Conservation (phyloP, 768 basidiomycete genomes). For the Gelatoporia subvermispora region DNA sequence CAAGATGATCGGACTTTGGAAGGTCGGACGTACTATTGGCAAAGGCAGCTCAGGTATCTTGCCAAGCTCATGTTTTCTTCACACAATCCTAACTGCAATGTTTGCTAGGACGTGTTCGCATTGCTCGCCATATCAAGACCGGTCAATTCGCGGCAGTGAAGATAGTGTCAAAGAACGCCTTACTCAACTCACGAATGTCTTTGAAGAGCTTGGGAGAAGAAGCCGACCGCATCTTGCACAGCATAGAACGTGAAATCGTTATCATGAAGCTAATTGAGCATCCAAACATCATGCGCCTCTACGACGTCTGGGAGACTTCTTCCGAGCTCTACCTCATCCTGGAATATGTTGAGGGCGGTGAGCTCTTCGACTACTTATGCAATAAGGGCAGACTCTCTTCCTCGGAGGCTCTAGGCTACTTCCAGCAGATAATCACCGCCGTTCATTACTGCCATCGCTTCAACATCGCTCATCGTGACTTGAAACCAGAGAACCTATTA, state of each 20-base stretch:
- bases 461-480: slow-evolving; percentile 90
- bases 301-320: slow-evolving; percentile 96
- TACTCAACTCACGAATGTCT: slow-evolving; percentile 62
- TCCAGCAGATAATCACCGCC: slow-evolving; percentile 89
- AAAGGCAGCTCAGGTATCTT: slow-evolving; percentile 45
- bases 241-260: slow-evolving; percentile 90
- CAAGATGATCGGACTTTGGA: slow-evolving; percentile 47
- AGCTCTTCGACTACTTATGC: slow-evolving; percentile 91
- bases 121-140: slow-evolving; percentile 83
- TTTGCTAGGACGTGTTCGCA: slow-evolving; percentile 74
- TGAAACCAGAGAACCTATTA: slow-evolving; percentile 92
- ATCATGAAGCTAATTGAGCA: slow-evolving; percentile 97
- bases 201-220: slow-evolving; percentile 66
- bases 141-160: slow-evolving; percentile 92
- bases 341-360: slow-evolving; percentile 92
- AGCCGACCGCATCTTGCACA: slow-evolving; percentile 70
- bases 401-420: slow-evolving; percentile 76
- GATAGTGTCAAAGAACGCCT: slow-evolving; percentile 76
- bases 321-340: slow-evolving; percentile 86
- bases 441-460: slow-evolving; percentile 93
- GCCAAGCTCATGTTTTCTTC: background rate
- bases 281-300: slow-evolving; percentile 89
- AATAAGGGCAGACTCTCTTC: slow-evolving; percentile 65
- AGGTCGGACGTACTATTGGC: slow-evolving; percentile 50
- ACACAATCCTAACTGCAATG: background rate